Evolutionary conservation across 2,329 filamentous ascomycete species (phyloP).

Genomic region (Zasmidium citrigriseum): DNA sequence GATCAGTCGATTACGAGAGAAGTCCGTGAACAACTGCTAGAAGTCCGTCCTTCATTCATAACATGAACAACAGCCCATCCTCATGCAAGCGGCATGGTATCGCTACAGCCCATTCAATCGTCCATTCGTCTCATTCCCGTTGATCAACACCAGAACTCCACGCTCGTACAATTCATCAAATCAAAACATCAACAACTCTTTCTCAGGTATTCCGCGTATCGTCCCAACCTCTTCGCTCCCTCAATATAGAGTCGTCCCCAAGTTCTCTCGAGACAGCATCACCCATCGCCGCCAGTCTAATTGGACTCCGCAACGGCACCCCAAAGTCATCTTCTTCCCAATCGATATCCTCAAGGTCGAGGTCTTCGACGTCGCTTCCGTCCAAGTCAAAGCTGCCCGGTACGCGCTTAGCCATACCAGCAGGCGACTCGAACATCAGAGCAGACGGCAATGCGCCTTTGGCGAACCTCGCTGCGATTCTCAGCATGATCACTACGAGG

Average conservation of each 20-base stretch:
- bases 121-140: too few species aligned
- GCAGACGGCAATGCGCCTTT: slow-evolving; percentile 40
- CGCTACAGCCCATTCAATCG: too few species aligned
- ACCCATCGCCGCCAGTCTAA: slow-evolving; percentile 24
- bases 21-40: too few species aligned
- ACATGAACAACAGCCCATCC: too few species aligned
- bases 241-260: background rate
- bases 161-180: background rate
- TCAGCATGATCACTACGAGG: slow-evolving; percentile 75
- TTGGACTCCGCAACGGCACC: slow-evolving; percentile 44
- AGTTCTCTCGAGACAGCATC: slow-evolving; percentile 8
- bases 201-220: background rate
- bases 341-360: slow-evolving; percentile 27
- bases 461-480: slow-evolving; percentile 75
- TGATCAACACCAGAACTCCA: background rate
- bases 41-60: too few species aligned
- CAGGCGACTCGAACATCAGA: slow-evolving; percentile 30
- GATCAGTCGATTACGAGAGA: too few species aligned
- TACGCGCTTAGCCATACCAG: slow-evolving; percentile 53
- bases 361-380: slow-evolving; percentile 55
- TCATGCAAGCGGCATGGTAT: background rate
- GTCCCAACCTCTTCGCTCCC: background rate
- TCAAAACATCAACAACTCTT: background rate
- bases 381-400: slow-evolving; percentile 59
- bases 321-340: slow-evolving; percentile 55